Base-by-base conservation (phyloP, 768 basidiomycete genomes). In the Suillus spraguei region DNA sequence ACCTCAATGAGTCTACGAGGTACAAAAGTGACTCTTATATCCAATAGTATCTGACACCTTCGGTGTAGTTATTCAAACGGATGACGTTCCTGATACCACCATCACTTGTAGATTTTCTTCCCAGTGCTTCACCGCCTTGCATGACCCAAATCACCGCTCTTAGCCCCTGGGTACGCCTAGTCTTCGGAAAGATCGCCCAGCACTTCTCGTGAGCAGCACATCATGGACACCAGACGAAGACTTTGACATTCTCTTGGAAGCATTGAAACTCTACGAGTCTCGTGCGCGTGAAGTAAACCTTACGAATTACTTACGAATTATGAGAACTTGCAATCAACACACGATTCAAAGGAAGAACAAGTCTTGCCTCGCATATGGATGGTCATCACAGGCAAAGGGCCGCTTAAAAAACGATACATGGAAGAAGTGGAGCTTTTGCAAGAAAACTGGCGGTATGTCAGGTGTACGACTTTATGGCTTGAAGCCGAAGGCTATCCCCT, bases 211-310 rank as follows among this genome's bases (percentile, higher is more conserved):
- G 33, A 94, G 92, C 28, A 93, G 94, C 67, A 99, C 97, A 1
- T 95, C 92, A 17, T 99, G 97, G 97, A 99, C 97, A 1, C 87
- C 94, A 7, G 97, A 99, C 70, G 97, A 99, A 74, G 95, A 99
- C 73, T 98, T 99, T 67, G 78, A 83, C 11, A 84, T 97, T 59
- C 85, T 99, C 20, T 76, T 98, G 24, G 81, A 85, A 22, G 94
- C 95, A 3, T 79, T 99, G 46, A 72, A 77, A 16, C 47, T 77
- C 17, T 99, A 97, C 72, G 89, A 99, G 67, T 63, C 71, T 16
- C 84, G 80, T 28, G 90, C 87, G 17, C 67, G 70, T 28, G 71
- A 74, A 58, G 65, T 74, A 33, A 71, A 71, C n/a, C 60, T 74
- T 65, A 53, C 9, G 47, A 24, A 38, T 47, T 41, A 28, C n/a